A percentile compares a stretch with the other conserved stretches of the same genome.
phyloP scores from a whole-genome alignment of 768 basidiomycete genomes.

The Mycena alexandri region DNA sequence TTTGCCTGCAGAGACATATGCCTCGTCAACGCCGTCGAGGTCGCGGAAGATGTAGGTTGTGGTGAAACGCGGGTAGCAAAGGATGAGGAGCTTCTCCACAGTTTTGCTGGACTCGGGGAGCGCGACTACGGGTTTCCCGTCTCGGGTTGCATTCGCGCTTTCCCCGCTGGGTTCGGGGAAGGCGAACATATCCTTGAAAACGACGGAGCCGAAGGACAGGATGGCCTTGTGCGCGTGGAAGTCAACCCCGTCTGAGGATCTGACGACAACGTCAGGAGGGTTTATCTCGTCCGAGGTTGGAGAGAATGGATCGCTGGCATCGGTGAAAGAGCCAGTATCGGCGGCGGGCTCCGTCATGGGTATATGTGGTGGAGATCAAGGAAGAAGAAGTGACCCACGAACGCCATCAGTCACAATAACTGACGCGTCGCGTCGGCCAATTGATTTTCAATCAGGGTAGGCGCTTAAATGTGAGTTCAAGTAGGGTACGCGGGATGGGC shows the following conservation, averaged over 20 bases:
- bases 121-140: slow-evolving; percentile 48
- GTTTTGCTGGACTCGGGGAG: slow-evolving; percentile 49
- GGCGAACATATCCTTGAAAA: slow-evolving; percentile 43
- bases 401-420: too few relatives aligned
- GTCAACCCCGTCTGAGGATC: slow-evolving; percentile 50
- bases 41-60: slow-evolving; percentile 30
- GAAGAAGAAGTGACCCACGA: too few relatives aligned
- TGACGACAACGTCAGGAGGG: slow-evolving; percentile 55
- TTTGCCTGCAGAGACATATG: slow-evolving; percentile 50
- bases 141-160: slow-evolving; percentile 42
- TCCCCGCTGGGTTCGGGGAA: slow-evolving; percentile 46
- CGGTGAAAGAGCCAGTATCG: neutral
- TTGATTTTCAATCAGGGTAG: too few relatives aligned
- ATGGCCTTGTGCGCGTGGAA: slow-evolving; percentile 59
- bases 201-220: slow-evolving; percentile 56
- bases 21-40: slow-evolving; percentile 47
- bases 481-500: too few relatives aligned
- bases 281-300: slow-evolving; percentile 39
- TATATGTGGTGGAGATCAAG: too few relatives aligned
- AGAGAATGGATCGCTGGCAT: slow-evolving; percentile 29
- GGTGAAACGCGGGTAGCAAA: slow-evolving; percentile 50
- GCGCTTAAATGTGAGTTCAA: too few relatives aligned
- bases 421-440: too few relatives aligned
- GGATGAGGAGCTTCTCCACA: slow-evolving; percentile 49
- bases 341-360: too few relatives aligned